Conservation (phyloP, 2,329 filamentous ascomycete species). For the Myriosclerotinia scirpicola region DNA sequence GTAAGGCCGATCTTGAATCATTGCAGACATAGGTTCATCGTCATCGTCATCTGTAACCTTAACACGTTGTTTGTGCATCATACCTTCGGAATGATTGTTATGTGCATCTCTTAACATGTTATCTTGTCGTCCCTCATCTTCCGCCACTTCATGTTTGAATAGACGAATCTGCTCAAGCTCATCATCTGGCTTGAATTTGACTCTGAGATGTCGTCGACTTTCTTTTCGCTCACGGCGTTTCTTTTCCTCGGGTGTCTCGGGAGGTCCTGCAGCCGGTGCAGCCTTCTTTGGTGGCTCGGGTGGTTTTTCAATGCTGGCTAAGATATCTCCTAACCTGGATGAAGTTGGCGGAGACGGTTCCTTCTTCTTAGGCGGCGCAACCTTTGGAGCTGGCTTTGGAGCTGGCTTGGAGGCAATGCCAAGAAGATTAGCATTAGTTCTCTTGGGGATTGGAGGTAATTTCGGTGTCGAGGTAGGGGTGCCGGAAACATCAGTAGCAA, state of each 20-base stretch:
- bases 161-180: slow-evolving; percentile 65
- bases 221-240: slow-evolving; percentile 70
- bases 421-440: slow-evolving; percentile 33
- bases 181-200: slow-evolving; percentile 68
- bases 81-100: slow-evolving; percentile 72
- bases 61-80: slow-evolving; percentile 60
- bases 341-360: slow-evolving; percentile 38
- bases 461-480: slow-evolving; percentile 34
- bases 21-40: slow-evolving; percentile 40
- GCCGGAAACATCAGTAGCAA: slow-evolving; percentile 37
- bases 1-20: slow-evolving; percentile 53
- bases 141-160: slow-evolving; percentile 70
- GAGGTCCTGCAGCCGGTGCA: slow-evolving; percentile 35
- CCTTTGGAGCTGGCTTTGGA: slow-evolving; percentile 36
- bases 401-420: slow-evolving; percentile 37
- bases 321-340: slow-evolving; percentile 39
- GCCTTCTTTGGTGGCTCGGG: slow-evolving; percentile 39
- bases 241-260: slow-evolving; percentile 68
- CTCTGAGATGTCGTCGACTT: slow-evolving; percentile 65
- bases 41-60: slow-evolving; percentile 54
- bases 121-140: slow-evolving; percentile 65
- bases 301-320: slow-evolving; percentile 41
- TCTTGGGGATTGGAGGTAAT: slow-evolving; percentile 31
- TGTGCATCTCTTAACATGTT: slow-evolving; percentile 71
- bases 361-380: slow-evolving; percentile 42